Evolutionary conservation across 257 asterid genomes (phyloP).

Genomic region (Scutellaria barbata): DNA sequence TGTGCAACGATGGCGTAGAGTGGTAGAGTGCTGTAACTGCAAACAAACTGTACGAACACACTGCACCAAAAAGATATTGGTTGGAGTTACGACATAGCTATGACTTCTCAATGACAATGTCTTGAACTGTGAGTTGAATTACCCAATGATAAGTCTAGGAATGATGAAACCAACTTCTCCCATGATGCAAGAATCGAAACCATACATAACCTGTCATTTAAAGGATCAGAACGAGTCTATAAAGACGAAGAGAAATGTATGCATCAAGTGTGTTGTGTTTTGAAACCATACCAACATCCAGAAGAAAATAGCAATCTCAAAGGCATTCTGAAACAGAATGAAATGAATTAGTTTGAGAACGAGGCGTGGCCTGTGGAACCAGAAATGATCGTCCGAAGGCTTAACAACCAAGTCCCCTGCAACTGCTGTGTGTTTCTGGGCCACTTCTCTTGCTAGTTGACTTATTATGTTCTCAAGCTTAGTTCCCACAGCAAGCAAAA

Average conservation of each 20-base stretch:
- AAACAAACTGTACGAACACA: constrained; percentile 66
- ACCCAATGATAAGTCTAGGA: constrained; percentile 76
- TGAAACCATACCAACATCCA: constrained; percentile 60
- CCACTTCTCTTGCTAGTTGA: constrained; percentile 56
- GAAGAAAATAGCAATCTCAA: constrained; percentile 69
- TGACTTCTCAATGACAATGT: neutral
- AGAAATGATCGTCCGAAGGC: constrained; percentile 70
- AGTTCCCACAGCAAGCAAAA: constrained; percentile 68
- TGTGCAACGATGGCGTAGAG: constrained; percentile 78
- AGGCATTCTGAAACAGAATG: constrained; percentile 68
- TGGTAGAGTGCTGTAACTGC: constrained; percentile 89
- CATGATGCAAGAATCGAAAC: constrained; percentile 80
- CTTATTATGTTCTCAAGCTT: constrained; percentile 76
- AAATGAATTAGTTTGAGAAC: constrained; percentile 56
- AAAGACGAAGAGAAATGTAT: no score
- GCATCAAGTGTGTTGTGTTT: neutral
- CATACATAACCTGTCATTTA: constrained; percentile 48
- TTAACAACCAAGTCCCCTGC: constrained; percentile 57
- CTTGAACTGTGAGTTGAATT: constrained; percentile 42
- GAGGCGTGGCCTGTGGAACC: constrained; percentile 63
- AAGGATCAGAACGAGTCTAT: constrained; percentile 45
- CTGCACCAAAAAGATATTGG: constrained; percentile 33
- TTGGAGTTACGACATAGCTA: neutral
- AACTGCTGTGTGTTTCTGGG: constrained; percentile 57
- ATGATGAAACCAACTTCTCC: constrained; percentile 55